Base-by-base conservation (phyloP, 164 flowering plant species). In the Annona cherimola region DNA sequence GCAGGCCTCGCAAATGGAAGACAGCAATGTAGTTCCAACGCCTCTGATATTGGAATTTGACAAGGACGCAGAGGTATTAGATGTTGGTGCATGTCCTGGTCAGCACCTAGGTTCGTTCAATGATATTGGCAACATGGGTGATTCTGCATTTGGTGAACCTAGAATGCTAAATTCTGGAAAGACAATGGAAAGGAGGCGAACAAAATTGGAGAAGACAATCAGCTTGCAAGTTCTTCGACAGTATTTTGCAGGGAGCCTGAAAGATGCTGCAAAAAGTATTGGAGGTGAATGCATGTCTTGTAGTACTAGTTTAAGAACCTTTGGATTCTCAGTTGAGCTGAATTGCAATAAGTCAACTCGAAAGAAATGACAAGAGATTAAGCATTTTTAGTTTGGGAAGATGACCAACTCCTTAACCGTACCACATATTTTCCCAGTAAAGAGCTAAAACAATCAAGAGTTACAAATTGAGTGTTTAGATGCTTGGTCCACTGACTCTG, bases 241-340 rank as follows among this genome's bases (percentile, higher is more conserved):
- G 67, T 82, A 93, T 79, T 93, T 93, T 74, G 89, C 96, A 40
- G 98, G 96, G 74, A 93, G 94, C 85, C 85, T 93, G 42, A 90
- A 91, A 80, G 98, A 93, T 83, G 98, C 98, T 69, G 98, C 98
- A 42, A 93, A 85, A 75, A 91, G 82, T 71, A 83, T 91, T 71
- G 97, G 98, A 11, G 96, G 96, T 93, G 83, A 75, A 89, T 75
- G 43, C 40, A 63, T 14, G 40, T 3, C 7, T 64, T 64, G 42
- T 64, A 41, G 35, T 18, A 40, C 35, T 26, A 26, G 14, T 5
- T 50, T 50, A 16, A 16, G 57, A 50, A 16, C 57, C 2, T 50
- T 50, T 50, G 57, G 57, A 11, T 50, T 2, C 16, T 50, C 57
- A 50, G 14, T 50, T 11, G 57, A 50, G 57, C 57, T 50, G 57